A percentile compares a stretch with the other conserved stretches of the same genome.
phyloP scores from a whole-genome alignment of 2,329 filamentous ascomycete genomes.

The Blastomyces silverae region DNA sequence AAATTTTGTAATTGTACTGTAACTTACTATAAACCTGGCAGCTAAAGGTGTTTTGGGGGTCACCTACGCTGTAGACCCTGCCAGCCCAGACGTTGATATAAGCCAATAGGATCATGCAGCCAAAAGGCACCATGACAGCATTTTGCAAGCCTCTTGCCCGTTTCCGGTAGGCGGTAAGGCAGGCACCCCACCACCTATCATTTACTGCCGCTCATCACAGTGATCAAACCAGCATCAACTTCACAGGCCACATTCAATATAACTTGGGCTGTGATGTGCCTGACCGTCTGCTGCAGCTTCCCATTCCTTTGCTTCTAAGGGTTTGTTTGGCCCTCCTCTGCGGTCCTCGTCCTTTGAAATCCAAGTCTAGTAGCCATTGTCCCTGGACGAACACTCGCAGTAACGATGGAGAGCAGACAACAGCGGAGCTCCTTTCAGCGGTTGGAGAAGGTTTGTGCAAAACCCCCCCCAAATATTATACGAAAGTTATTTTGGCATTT shows the following conservation, averaged over 20 bases:
- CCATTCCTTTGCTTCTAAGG: not conserved
- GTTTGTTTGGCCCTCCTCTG: not conserved
- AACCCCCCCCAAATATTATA: conserved; percentile 11
- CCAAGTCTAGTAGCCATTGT: not conserved
- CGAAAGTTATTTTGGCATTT: conserved; percentile 4
- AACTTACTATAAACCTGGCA: too few species aligned
- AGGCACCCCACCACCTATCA: not conserved
- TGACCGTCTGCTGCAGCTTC: not conserved
- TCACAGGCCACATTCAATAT: not conserved
- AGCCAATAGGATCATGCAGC: not conserved
- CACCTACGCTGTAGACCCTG: too few species aligned
- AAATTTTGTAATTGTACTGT: not conserved
- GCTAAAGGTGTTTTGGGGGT: not conserved
- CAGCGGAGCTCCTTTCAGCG: conserved; percentile 98
- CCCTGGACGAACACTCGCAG: not conserved
- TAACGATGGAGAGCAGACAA: conserved; percentile 56
- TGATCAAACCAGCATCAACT: not conserved
- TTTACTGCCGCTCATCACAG: not conserved
- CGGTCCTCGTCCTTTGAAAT: not conserved
- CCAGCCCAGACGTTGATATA: conserved; percentile 2
- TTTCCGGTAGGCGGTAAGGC: not conserved
- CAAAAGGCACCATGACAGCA: too few species aligned
- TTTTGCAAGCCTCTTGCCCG: too few species aligned
- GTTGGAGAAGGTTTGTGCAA: conserved; percentile 64
- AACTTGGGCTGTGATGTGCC: not conserved